Evolutionary conservation across 2,329 filamentous ascomycete species (phyloP).

Genomic region (Aureobasidium lini): DNA sequence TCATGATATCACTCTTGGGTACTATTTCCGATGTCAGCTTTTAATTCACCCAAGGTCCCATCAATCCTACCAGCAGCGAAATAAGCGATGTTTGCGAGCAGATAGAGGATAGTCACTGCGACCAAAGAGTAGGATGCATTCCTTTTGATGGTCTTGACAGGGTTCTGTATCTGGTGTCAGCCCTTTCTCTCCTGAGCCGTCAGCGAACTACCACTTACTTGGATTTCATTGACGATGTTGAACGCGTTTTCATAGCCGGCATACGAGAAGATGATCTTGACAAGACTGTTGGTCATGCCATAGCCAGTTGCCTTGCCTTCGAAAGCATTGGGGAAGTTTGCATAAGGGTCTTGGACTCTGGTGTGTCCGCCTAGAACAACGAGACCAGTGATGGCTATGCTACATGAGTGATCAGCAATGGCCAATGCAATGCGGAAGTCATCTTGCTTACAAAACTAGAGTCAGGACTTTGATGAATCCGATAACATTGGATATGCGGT

Average conservation of each 20-base stretch:
- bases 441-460: conserved; percentile 44
- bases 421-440: neutral
- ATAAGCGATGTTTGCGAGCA: conserved; percentile 44
- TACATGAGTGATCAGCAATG: neutral
- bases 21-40: conserved; percentile 21
- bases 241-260: conserved; percentile 54
- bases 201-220: conserved; percentile 25
- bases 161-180: conserved; percentile 35
- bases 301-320: conserved; percentile 40
- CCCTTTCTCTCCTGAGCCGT: neutral
- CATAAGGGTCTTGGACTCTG: conserved; percentile 41
- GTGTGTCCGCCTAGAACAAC: conserved; percentile 54
- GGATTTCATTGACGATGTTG: conserved; percentile 55
- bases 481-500: conserved; percentile 49
- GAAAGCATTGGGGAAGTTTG: conserved; percentile 51
- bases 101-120: conserved; percentile 51
- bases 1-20: conserved; percentile 28
- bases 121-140: conserved; percentile 53
- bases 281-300: conserved; percentile 51
- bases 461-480: conserved; percentile 54
- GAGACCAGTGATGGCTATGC: conserved; percentile 41
- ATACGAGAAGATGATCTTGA: conserved; percentile 45
- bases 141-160: conserved; percentile 55
- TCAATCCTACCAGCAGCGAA: conserved; percentile 45
- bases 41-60: neutral